Conservation (phyloP, 257 asterid genomes). For the Solanum arcanum region DNA sequence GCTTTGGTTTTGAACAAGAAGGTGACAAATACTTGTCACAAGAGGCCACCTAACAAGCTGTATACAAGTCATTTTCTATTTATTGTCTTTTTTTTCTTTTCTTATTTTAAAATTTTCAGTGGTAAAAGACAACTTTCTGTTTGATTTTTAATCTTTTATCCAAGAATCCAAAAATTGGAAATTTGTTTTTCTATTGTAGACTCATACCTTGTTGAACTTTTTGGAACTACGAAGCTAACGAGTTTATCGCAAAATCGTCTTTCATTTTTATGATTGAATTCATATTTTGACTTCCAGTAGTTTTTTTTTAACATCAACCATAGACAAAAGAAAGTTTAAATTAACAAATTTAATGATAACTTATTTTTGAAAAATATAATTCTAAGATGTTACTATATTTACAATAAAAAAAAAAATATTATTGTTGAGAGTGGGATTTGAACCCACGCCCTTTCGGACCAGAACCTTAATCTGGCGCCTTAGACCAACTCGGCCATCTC, state of each 20-base stretch:
- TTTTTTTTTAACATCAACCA: no score
- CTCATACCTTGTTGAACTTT: neutral
- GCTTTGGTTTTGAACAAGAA: neutral
- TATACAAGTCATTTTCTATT: neutral
- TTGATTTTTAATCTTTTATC: neutral
- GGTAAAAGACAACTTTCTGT: neutral
- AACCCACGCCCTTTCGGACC: slow-evolving; percentile 99
- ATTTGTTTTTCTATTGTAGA: neutral
- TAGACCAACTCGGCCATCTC: slow-evolving; percentile 99
- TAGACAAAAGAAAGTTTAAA: neutral
- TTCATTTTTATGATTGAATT: neutral
- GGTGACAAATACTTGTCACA: neutral
- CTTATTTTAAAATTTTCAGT: neutral
- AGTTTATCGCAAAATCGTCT: neutral
- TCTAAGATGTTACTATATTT: neutral
- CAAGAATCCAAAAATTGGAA: neutral
- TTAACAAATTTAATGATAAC: no score
- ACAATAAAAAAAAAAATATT: rapidly evolving
- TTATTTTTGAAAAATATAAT: no score
- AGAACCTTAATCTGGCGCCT: slow-evolving; percentile 99
- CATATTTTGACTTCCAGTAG: neutral
- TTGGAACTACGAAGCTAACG: neutral
- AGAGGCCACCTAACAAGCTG: neutral
- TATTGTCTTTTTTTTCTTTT: neutral
- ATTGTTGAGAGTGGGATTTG: slow-evolving; percentile 20